Base-by-base conservation (phyloP, 371 early-diverging fungal genomes). In the Funneliformis caledonium region DNA sequence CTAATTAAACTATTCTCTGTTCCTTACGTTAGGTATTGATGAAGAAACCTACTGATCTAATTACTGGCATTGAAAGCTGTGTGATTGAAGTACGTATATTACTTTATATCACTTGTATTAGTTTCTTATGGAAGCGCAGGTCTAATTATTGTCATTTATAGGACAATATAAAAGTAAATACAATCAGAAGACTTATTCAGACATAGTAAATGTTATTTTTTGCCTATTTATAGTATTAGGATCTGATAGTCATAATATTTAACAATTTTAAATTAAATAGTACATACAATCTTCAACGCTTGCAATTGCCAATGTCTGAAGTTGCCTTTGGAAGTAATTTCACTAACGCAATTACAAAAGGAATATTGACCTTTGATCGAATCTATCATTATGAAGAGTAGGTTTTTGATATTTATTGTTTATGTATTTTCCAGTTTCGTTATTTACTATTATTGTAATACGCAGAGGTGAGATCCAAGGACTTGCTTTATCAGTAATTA, bases 141-240 rank as follows among this genome's bases (percentile, higher is more conserved):
- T 52, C 52, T 52, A 52, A 52, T 52, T 16, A 52, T 52, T 52
- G 52, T 52, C 52, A 52, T 52, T 52, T 52, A 52, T 52, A 52
- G 52, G 12, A 61, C 0, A 22, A 69, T 69, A 19, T 48, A 16
- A 78, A 78, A 47, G 65, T 60, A 50, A 78, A 78, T 10, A 42
- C 42, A 6, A 78, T 78, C 7, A 12, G 79, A 56, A 47, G 70
- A 50, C 19, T 78, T 5, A 78, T 78, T 59, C 79, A 78, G 19
- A 78, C 56, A 6, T 78, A 78, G 70, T 78, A 43, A 26, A 60
- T 37, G 50, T 37, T 56, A 26, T 56, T 1, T 12, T 56, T 62
- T 62, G 33, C 31, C 37, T 59, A 7, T 76, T 76, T 0, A n/a
- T n/a, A n/a, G n/a, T 5, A 45, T n/a, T 42, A 19, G 45, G 7